Evolutionary conservation across 2,329 filamentous ascomycete species (phyloP).

Genomic region (Arthrobotrys iridis): DNA sequence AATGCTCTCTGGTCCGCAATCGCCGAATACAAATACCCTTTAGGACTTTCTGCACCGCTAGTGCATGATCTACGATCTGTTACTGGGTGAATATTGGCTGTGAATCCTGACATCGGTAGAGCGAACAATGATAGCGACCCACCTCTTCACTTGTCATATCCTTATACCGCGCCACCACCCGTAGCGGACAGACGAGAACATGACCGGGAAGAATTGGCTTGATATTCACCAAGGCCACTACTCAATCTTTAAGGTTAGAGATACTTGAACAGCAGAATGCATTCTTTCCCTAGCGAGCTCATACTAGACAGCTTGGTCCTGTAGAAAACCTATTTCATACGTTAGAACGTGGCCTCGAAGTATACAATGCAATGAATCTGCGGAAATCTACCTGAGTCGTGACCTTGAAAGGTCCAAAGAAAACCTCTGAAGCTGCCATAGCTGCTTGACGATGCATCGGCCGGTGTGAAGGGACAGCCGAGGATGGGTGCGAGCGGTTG

Average conservation of each 20-base stretch:
- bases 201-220: conserved; percentile 94
- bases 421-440: conserved; percentile 50
- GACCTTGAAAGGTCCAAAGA: conserved; percentile 52
- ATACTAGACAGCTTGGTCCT: conserved; percentile 46
- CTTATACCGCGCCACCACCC: conserved; percentile 75
- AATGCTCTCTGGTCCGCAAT: too few relatives aligned
- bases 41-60: conserved; percentile 79
- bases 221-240: conserved; percentile 86
- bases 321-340: conserved; percentile 35
- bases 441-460: neutral
- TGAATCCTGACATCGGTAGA: neutral
- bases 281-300: neutral
- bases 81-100: neutral
- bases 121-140: neutral
- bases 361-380: neutral
- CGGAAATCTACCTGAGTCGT: conserved; percentile 34
- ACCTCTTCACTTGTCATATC: conserved; percentile 78
- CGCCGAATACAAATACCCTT: too few relatives aligned
- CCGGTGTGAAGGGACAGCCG: neutral
- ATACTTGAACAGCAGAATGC: neutral
- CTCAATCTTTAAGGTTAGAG: neutral
- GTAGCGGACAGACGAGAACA: conserved; percentile 84
- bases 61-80: conserved; percentile 77
- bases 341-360: neutral
- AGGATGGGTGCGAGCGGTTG: too few relatives aligned